These are phyloP conservation scores for Nadsonia starkeyi-henricii DNA, from an alignment of 1,139 yeast species.

Conservation along the genomic window DNA sequence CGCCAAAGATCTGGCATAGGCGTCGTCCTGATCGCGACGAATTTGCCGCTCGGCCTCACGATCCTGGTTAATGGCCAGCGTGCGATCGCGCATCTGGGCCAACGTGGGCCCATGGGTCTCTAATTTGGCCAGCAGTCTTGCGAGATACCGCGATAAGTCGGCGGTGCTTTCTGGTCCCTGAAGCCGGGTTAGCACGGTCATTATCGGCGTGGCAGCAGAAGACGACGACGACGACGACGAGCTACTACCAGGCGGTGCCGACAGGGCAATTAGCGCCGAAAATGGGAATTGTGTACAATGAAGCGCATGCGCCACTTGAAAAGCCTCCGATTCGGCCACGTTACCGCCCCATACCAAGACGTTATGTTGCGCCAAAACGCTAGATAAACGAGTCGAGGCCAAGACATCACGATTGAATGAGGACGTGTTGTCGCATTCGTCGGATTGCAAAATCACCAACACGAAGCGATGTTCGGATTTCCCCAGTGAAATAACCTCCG, in stretches of 20 bases:
- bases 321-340: constrained; percentile 65
- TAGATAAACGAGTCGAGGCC: constrained; percentile 37
- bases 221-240: too few species aligned
- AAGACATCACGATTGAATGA: constrained; percentile 44
- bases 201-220: constrained; percentile 23
- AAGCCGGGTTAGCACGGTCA: constrained; percentile 49
- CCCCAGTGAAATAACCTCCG: constrained; percentile 58
- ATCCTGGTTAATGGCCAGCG: background rate
- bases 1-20: constrained; percentile 56
- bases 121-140: constrained; percentile 21
- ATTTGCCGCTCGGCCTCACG: constrained; percentile 30
- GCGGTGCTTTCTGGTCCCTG: constrained; percentile 37
- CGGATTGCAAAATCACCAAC: constrained; percentile 60
- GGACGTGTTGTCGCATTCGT: constrained; percentile 50
- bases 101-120: constrained; percentile 43
- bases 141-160: constrained; percentile 23
- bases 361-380: constrained; percentile 36
- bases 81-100: too few species aligned
- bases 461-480: constrained; percentile 57
- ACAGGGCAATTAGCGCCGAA: constrained; percentile 50
- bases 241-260: constrained; percentile 24
- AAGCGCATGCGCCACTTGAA: constrained; percentile 67
- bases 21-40: constrained; percentile 62
- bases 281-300: constrained; percentile 70
- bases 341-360: constrained; percentile 82